phyloP scores from a whole-genome alignment of 2,329 filamentous ascomycete species.

The Fusarium globosum region DNA sequence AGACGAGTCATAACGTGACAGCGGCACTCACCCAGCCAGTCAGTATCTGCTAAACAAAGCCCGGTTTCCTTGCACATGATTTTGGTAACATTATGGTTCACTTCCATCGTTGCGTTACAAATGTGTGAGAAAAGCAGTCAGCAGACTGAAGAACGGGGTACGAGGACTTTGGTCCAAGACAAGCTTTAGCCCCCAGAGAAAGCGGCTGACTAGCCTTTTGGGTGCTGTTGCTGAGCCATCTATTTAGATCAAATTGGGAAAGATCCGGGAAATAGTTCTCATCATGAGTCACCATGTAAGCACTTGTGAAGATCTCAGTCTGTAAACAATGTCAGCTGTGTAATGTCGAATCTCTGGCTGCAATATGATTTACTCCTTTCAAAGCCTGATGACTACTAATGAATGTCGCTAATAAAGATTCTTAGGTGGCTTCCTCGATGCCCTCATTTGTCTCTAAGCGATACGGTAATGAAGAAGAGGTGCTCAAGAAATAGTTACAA shows the following conservation, averaged over 20 bases:
- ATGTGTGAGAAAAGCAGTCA: not conserved
- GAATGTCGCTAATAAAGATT: too few relatives aligned
- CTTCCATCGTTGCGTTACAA: not conserved
- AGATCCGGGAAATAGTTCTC: not conserved
- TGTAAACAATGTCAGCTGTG: accelerated
- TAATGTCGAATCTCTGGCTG: too few relatives aligned
- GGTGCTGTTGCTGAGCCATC: accelerated
- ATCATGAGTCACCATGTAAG: not conserved
- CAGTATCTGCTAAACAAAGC: too few relatives aligned
- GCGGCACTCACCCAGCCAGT: too few relatives aligned
- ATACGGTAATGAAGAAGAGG: not conserved
- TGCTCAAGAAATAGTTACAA: not conserved
- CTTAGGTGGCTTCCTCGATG: accelerated
- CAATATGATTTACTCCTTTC: too few relatives aligned
- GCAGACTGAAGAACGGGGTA: not conserved
- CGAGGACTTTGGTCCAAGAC: not conserved
- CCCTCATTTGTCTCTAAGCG: not conserved
- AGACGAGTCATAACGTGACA: too few relatives aligned
- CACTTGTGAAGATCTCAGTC: not conserved
- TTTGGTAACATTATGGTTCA: not conserved
- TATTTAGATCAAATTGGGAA: not conserved
- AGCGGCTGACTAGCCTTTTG: not conserved
- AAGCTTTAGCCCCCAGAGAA: not conserved
- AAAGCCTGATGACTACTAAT: too few relatives aligned
- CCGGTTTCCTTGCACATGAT: too few relatives aligned